Conservation (phyloP, 2,329 filamentous ascomycete genomes). For the Aspergillus sp. region DNA sequence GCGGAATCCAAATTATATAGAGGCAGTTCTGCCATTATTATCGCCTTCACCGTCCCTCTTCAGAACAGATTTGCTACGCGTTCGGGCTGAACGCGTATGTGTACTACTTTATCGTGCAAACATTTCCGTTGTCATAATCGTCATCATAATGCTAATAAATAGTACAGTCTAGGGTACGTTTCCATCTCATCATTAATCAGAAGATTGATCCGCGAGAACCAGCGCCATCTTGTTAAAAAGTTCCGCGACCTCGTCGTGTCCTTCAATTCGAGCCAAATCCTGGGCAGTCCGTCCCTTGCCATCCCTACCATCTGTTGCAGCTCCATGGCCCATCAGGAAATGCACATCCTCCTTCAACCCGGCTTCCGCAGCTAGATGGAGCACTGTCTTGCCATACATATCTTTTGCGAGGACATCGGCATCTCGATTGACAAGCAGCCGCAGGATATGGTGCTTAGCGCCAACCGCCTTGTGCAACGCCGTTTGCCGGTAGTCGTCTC, state of each 20-base stretch:
- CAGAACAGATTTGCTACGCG: neutral
- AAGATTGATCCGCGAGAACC: constrained; percentile 9
- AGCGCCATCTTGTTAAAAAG: constrained; percentile 17
- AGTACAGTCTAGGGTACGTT: constrained; percentile 1
- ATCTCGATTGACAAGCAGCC: constrained; percentile 19
- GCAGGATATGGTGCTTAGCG: constrained; percentile 21
- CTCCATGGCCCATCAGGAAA: constrained; percentile 23
- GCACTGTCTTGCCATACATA: constrained; percentile 23
- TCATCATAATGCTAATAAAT: neutral
- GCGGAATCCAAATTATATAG: neutral
- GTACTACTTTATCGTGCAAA: neutral
- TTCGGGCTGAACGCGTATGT: neutral
- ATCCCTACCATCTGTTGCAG: constrained; percentile 17
- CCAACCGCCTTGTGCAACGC: constrained; percentile 22
- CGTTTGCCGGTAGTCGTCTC: constrained; percentile 24
- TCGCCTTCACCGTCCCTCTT: neutral
- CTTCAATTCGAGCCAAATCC: constrained; percentile 19
- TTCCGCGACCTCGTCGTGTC: constrained; percentile 7
- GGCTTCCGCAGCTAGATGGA: constrained; percentile 24
- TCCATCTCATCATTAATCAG: neutral
- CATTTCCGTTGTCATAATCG: neutral
- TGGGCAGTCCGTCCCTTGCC: constrained; percentile 20
- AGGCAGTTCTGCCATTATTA: neutral
- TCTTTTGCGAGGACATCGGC: constrained; percentile 21
- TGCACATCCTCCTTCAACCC: constrained; percentile 21